phyloP scores from a whole-genome alignment of 176 grass and related monocot species.

The barley (Hordeum vulgare) region MorexV3_pseudomolecules_assembly NC_058520.1:424806430-424806929 shows the following conservation, averaged over 20 bases:
- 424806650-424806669: conserved; percentile 40
- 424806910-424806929: conserved; percentile 47
- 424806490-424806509: conserved; percentile 20
- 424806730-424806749: conserved; percentile 53
- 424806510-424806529: conserved; percentile 74
- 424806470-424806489: conserved; percentile 43
- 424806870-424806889: conserved; percentile 48
- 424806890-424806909: conserved; percentile 46
- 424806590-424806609: conserved; percentile 26
- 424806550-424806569: conserved; percentile 55
- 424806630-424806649: conserved; percentile 40
- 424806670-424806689: conserved; percentile 39
- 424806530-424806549: conserved; percentile 66
- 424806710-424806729: conserved; percentile 45
- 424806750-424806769: conserved; percentile 32
- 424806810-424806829: conserved; percentile 38
- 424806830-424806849: conserved; percentile 62
- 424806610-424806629: conserved; percentile 38
- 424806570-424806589: conserved; percentile 38
- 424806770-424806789: conserved; percentile 30
- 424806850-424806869: conserved; percentile 49
- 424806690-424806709: conserved; percentile 55
- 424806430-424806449: conserved; percentile 61
- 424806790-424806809: conserved; percentile 39
- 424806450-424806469: conserved; percentile 55